These are phyloP conservation scores for Umbelopsis ramanniana DNA, from an alignment of 192 early-diverging fungal genomes.

Conservation along the genomic window DNA sequence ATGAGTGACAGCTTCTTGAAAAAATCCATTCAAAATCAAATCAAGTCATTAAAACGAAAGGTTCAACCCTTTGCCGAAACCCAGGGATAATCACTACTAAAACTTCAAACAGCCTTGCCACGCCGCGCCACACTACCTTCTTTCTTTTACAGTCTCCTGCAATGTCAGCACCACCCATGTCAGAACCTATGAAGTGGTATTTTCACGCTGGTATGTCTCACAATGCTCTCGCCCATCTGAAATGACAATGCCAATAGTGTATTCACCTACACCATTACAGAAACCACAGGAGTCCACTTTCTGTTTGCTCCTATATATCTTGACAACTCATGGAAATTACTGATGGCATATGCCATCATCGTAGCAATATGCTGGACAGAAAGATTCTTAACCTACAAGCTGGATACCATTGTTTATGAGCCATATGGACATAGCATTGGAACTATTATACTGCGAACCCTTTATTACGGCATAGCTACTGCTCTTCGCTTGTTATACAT, in stretches of 20 bases:
- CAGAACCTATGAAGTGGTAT: constrained; percentile 19
- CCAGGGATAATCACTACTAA: neutral
- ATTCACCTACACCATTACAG: neutral
- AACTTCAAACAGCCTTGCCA: neutral
- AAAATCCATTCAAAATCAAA: constrained; percentile 12
- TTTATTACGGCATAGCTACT: constrained; percentile 33
- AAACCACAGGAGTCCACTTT: constrained; percentile 23
- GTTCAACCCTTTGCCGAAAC: neutral
- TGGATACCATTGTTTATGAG: constrained; percentile 5
- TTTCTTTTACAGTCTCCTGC: neutral
- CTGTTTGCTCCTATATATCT: constrained; percentile 27
- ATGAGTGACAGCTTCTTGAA: constrained; percentile 5
- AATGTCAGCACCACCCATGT: constrained; percentile 1
- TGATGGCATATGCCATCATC: constrained; percentile 27
- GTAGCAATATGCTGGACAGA: constrained; percentile 28
- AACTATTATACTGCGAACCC: neutral
- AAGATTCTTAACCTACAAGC: constrained; percentile 17
- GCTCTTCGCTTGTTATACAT: constrained; percentile 39
- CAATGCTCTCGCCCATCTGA: neutral
- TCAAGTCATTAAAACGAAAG: neutral
- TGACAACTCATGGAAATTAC: constrained; percentile 4
- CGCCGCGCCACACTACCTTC: neutral
- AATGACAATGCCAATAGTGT: neutral
- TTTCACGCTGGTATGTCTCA: constrained; percentile 5
- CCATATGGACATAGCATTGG: neutral